Evolutionary conservation across 352 stramenopile genomes (phyloP), one percentile per base, ranked within the genome.

Genomic region (Salisapilia sapeloensis): DNA sequence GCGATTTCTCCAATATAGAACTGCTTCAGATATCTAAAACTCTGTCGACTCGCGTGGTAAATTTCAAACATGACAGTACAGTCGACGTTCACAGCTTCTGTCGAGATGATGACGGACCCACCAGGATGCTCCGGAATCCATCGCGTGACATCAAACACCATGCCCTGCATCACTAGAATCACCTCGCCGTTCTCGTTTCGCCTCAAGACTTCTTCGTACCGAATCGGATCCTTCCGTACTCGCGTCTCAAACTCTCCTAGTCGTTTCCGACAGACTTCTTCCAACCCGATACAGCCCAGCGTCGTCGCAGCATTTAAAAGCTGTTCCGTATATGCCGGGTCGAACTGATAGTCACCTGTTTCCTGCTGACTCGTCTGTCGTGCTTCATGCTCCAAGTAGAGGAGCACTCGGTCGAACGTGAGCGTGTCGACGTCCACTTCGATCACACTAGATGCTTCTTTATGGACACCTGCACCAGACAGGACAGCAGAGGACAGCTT

Each of bases 21-120:
- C 46, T 92, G 76, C 45, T 89, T 85, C 23, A 94, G 53, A 45
- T 91, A 94, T 25, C 77, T 60, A 42, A 94, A 94, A 5, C 77
- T 89, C 63, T 92, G 72, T n/a, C 77, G 71, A 36, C 74, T 89
- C 10, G 79, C 74, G 51, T 94, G 80, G 42, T 91, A 92, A 22
- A 92, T 86, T 56, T 94, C 80, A 51, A 94, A 94, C 62, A 94
- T 85, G 28, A 87, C 56, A 0, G 77, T 90, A 20, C 60, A 81
- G 28, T 94, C 80, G 20, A 91, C 58, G 38, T 92, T 90, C 34
- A 94, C 58, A 4, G 77, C 80, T 38, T 94, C 67, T 10, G 71
- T 53, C 0, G 63, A 70, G 35, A 94, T 92, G 32, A 94, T 63
- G 13, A 77, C 56, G 1, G 71, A 82, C 1, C 80, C 77, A 6